A percentile compares a stretch with the other conserved stretches of the same genome.
Evolutionary conservation across 1,284 basidiomycete genomes (phyloP).

Genomic region (Fomitopsis betulina): DNA sequence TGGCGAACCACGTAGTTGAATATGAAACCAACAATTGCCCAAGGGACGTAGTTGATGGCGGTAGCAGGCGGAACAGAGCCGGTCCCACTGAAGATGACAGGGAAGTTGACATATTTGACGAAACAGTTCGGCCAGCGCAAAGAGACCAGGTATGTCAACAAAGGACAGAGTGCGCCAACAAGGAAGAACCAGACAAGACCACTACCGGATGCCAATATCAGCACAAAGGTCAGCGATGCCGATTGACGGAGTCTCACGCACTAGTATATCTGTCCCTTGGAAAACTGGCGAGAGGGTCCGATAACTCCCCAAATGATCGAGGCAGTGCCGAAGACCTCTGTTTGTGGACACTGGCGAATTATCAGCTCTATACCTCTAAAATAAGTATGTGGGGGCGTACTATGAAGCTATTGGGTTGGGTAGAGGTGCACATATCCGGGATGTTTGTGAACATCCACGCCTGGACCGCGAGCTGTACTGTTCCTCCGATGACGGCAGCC

Average conservation of each 20-base stretch:
- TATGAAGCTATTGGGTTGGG: slow-evolving; percentile 36
- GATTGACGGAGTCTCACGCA: slow-evolving; percentile 6
- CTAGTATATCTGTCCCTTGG: slow-evolving; percentile 34
- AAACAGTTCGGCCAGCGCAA: slow-evolving; percentile 39
- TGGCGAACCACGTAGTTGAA: slow-evolving; percentile 53
- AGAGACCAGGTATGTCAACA: slow-evolving; percentile 34
- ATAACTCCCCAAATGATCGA: slow-evolving; percentile 48
- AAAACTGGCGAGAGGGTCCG: slow-evolving; percentile 43
- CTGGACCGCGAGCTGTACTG: slow-evolving; percentile 44
- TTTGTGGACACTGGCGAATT: slow-evolving; percentile 30
- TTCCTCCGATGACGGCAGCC: slow-evolving; percentile 43
- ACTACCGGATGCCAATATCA: slow-evolving; percentile 10
- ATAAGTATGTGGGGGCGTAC: slow-evolving; percentile 28
- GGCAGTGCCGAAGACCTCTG: slow-evolving; percentile 38
- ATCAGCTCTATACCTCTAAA: neutral
- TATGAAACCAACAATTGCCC: slow-evolving; percentile 45
- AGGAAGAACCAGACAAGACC: slow-evolving; percentile 53
- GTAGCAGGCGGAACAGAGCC: slow-evolving; percentile 46
- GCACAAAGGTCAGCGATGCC: neutral
- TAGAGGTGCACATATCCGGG: slow-evolving; percentile 34
- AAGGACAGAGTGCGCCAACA: slow-evolving; percentile 45
- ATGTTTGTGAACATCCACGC: slow-evolving; percentile 51
- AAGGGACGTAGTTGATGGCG: slow-evolving; percentile 43
- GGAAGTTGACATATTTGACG: slow-evolving; percentile 46
- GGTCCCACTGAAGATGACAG: slow-evolving; percentile 51